Evolutionary conservation across 2,329 filamentous ascomycete genomes (phyloP).

Genomic region (Monosporascus sp.): DNA sequence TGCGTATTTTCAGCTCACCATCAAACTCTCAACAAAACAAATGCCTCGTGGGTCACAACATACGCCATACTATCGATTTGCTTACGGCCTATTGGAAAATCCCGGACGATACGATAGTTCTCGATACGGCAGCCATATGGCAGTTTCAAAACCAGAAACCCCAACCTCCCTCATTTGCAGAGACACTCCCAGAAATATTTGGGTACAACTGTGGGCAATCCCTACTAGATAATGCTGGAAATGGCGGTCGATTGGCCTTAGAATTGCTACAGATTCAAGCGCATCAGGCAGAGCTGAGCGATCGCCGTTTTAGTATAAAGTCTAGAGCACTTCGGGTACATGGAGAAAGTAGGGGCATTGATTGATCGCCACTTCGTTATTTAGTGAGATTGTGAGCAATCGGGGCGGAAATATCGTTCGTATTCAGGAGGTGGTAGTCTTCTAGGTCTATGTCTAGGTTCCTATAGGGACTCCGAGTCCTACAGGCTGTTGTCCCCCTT

Average conservation of each 20-base stretch:
- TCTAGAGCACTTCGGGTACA: too few relatives aligned
- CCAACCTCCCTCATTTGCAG: neutral
- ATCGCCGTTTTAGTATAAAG: too few relatives aligned
- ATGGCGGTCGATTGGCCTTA: slow-evolving; percentile 3
- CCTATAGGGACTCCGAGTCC: too few relatives aligned
- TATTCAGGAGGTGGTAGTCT: too few relatives aligned
- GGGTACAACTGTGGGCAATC: neutral
- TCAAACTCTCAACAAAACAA: neutral
- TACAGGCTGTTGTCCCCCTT: too few relatives aligned
- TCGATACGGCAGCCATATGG: slow-evolving; percentile 14
- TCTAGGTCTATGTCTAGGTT: too few relatives aligned
- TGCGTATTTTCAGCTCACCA: neutral
- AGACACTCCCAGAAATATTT: neutral
- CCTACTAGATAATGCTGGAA: slow-evolving; percentile 9
- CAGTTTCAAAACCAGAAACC: slow-evolving; percentile 1
- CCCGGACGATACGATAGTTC: neutral
- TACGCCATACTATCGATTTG: neutral
- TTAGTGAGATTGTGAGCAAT: too few relatives aligned
- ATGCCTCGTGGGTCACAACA: slow-evolving; percentile 4
- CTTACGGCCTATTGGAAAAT: slow-evolving; percentile 5
- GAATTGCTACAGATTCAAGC: slow-evolving; percentile 1
- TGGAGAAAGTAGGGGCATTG: too few relatives aligned
- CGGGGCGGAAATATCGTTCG: too few relatives aligned
- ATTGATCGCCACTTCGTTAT: too few relatives aligned
- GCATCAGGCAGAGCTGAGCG: too few relatives aligned